Base-by-base conservation (phyloP, 2,329 filamentous ascomycete genomes). In the Sporothrix schenckii region DNA sequence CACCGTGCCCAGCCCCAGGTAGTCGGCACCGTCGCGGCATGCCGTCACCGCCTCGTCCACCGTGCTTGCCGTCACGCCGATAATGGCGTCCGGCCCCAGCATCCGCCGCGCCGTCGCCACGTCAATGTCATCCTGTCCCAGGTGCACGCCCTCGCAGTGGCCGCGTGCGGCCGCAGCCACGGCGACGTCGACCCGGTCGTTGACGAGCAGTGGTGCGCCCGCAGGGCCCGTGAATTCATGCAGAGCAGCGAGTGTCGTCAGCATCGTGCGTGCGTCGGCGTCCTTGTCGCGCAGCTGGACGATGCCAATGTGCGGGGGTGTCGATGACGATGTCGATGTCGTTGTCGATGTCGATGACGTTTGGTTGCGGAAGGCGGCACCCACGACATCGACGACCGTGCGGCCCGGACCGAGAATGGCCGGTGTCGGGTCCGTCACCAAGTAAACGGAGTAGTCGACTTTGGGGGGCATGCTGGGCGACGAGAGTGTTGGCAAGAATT, bases 271-370 rank as follows among this genome's bases (percentile, higher is more conserved):
- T 1, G 91, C 95, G 75, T 94, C 90, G 77, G 88, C 90, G 54
- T 84, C 88, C 82, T 98, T 97, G 83, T 97, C 93, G 78, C 94
- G 88, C 78, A 94, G 94, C 82, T 98, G 94, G 49, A 98, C 91
- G 60, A 95, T 83, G 71, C 73, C 73, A 34, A 74, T 61, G 67
- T 50, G 63, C 2, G 58, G 58, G 24, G 39, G 56, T 9, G 44
- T 66, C 4, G 24, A 50, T 63, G 60, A 41, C 30, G 16, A 44
- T 14, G 11, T 14, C 11, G 34, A 2, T 63, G 60, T 49, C 30
- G 16, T 13, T 44, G 10, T 11, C 41, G 34, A 2, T 34, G 58
- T 34, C 49, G 24, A 24, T 24, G 24, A 24, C 24, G 58, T 56
- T 91, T 92, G 83, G 93, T 93, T 79, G 92, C 93, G 78, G 66